Base-by-base conservation (phyloP, 768 basidiomycete genomes). In the Russula sp. region DNA sequence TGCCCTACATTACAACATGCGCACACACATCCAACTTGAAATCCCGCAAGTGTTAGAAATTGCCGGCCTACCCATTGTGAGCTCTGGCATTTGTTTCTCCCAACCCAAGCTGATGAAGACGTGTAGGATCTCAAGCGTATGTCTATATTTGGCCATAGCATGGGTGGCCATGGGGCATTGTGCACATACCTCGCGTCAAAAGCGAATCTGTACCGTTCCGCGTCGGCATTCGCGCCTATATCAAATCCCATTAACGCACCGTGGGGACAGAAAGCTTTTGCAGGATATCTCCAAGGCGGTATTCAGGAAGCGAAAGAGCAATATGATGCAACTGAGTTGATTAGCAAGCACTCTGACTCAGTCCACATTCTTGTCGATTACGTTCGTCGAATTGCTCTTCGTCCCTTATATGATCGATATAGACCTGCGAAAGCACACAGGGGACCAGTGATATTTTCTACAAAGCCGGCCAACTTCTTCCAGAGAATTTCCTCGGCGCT, bases 151-250 rank as follows among this genome's bases (percentile, higher is more conserved):
- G 97, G 97, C 11, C 97, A 99, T 76, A 94, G 91, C 51, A 99
- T 98, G 97, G 93, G 92, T 62, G 97, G 97, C 2, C 94, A 97
- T 72, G 97, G 97, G 9, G 94, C 97, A 14, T 81, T 99, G 30
- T 89, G 90, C 18, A 76, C 98, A 44, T 98, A 98, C 76, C 86
- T 98, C 51, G 80, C 85, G 60, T 87, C 92, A 32, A 79, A 82
- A 62, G 78, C 77, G 8, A 85, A 84, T 73, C 81, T 82, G 68
- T 98, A 90, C 76, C 84, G 85, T 59, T 96, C 94, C 22, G 90
- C 84, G 8, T 95, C 93, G 7, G 96, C 93, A 0, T 98, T 98
- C 73, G 78, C 92, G 34, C 90, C 90, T 1, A 86, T 92, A 59
- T 79, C 87, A 57, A 98, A 98, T 75, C 94, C 96, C 0, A 86